Evolutionary conservation across 2,329 filamentous ascomycete genomes (phyloP).

Genomic region (Fusarium nematophilum): DNA sequence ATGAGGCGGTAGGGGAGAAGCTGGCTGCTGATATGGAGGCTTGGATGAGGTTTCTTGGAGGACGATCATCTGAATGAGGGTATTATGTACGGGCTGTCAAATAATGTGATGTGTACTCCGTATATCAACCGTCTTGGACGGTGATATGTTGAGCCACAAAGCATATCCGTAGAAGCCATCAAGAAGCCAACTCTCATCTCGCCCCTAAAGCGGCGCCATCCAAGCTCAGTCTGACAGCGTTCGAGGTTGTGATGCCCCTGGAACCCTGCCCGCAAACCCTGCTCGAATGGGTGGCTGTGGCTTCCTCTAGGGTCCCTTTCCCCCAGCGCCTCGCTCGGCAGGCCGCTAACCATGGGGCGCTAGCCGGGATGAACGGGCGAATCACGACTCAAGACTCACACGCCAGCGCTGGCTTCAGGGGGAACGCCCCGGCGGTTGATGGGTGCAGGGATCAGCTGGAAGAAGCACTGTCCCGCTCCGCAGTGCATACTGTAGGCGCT

Average conservation of each 20-base stretch:
- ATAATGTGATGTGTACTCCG: too few relatives aligned
- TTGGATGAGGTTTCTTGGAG: constrained; percentile 36
- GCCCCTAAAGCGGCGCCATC: not conserved
- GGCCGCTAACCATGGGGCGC: constrained; percentile 34
- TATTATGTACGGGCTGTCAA: too few relatives aligned
- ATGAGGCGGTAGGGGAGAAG: constrained; percentile 30
- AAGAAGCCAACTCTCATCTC: not conserved
- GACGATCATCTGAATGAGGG: constrained; percentile 17
- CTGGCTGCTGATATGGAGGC: constrained; percentile 35
- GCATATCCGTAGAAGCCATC: not conserved
- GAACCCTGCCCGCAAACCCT: not conserved
- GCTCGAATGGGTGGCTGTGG: not conserved
- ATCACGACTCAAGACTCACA: constrained; percentile 25
- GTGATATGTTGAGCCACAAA: too few relatives aligned
- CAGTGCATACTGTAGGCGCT: constrained; percentile 26
- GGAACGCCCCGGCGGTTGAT: constrained; percentile 21
- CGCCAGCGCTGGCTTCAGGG: constrained; percentile 38
- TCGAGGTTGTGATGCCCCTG: not conserved
- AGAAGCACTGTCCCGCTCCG: constrained; percentile 5
- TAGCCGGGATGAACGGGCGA: constrained; percentile 18
- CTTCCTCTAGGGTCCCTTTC: constrained; percentile 26
- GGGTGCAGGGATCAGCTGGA: constrained; percentile 14
- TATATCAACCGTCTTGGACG: constrained; percentile 1
- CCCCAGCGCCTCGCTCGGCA: constrained; percentile 41
- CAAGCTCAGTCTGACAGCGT: constrained; percentile 4